phyloP scores from a whole-genome alignment of 768 basidiomycete genomes.

The Naganishia vaughanmartiniae region DNA sequence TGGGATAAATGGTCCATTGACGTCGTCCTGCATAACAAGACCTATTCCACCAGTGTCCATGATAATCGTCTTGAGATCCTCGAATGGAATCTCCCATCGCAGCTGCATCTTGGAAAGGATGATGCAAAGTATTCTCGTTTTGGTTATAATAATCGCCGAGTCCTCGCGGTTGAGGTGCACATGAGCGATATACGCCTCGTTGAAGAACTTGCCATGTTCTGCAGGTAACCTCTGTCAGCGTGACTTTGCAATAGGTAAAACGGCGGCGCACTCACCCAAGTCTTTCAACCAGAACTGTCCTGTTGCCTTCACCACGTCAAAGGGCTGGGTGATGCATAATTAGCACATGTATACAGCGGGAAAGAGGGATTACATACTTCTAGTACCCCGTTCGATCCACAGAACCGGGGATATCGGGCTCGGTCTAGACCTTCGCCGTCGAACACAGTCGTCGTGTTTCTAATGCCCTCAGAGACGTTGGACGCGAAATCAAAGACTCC shows the following conservation, averaged over 20 bases:
- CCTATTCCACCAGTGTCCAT: slow-evolving; percentile 84
- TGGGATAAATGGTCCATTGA: slow-evolving; percentile 55
- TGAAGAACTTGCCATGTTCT: slow-evolving; percentile 75
- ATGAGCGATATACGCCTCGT: slow-evolving; percentile 86
- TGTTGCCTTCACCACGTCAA: slow-evolving; percentile 79
- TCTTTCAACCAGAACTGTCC: slow-evolving; percentile 98
- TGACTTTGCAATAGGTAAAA: background rate
- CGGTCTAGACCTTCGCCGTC: slow-evolving; percentile 87
- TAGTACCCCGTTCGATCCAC: slow-evolving; percentile 81
- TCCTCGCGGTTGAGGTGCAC: slow-evolving; percentile 78
- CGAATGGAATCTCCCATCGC: slow-evolving; percentile 87
- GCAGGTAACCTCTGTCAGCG: background rate
- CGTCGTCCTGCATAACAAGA: slow-evolving; percentile 68
- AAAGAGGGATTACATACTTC: slow-evolving; percentile 59
- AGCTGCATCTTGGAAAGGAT: slow-evolving; percentile 78
- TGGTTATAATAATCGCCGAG: slow-evolving; percentile 64
- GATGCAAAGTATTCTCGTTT: slow-evolving; percentile 73
- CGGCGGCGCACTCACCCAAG: slow-evolving; percentile 54
- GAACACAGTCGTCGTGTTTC: slow-evolving; percentile 97
- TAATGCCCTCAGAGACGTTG: slow-evolving; percentile 91
- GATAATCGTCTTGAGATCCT: slow-evolving; percentile 78
- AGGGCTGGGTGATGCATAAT: slow-evolving; percentile 61
- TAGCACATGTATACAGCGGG: slow-evolving; percentile 3
- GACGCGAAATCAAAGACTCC: slow-evolving; percentile 95
- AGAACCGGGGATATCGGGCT: slow-evolving; percentile 78